Base-by-base conservation (phyloP, 2,329 filamentous ascomycete species). In the Zymoseptoria pseudotritici region DNA sequence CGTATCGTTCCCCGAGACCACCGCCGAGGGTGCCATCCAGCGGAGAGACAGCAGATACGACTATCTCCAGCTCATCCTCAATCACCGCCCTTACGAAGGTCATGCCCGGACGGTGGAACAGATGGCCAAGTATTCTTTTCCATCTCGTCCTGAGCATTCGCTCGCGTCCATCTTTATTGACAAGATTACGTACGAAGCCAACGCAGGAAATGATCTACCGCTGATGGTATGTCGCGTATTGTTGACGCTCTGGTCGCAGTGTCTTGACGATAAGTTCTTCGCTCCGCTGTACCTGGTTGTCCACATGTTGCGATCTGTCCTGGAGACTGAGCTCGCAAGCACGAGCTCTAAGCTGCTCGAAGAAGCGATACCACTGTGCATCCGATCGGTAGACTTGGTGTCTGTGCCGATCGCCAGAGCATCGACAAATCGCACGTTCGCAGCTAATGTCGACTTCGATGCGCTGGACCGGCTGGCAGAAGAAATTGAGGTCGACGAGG, bases 161-260 rank as follows among this genome's bases (percentile, higher is more conserved):
- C 78, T 92, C 6, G 84, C 88, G 0, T 84, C 88, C 2, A 78
- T 86, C 21, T 82, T 92, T 29, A 82, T 90, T 57, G 84, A 89
- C 63, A 82, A 82, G 52, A 74, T 93, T n/a, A 83, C 86, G 0
- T 56, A 78, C 74, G 53, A 76, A 71, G 58, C 76, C 70, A 57
- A 79, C 76, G 61, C 82, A 76, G 54, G 78, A 76, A 73, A 83
- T 75, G 70, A 76, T 54, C 77, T 89, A 3, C 81, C 88, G 1
- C 76, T 86, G 9, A 83, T 86, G 61, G 86, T 91, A 64, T 85
- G 84, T 55, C 78, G 83, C 54, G 76, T 85, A 29, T 74, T 91
- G 20, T 79, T 90, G 55, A 78, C 81, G 17, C 72, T 93, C 13
- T 93, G 90, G 89, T 79, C 79, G 17, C 80, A 79, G 20, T 91